Conservation (phyloP, 2,329 filamentous ascomycete genomes). For the Sporothrix humicola region DNA sequence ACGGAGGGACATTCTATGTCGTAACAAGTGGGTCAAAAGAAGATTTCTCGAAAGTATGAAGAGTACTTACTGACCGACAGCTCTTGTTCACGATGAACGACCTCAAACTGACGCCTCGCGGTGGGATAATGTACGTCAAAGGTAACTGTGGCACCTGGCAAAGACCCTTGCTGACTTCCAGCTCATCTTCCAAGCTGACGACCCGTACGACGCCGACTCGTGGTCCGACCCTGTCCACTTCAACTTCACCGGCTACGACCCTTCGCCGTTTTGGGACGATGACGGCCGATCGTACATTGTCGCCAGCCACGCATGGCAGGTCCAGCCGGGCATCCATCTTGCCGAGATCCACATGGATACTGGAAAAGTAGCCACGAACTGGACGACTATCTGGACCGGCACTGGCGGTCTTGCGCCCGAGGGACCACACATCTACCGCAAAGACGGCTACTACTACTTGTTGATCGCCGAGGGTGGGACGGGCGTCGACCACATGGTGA, state of each 20-base stretch:
- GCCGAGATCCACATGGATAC: constrained; percentile 50
- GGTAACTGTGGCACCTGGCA: no score
- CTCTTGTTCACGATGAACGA: constrained; percentile 47
- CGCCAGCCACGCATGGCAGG: constrained; percentile 48
- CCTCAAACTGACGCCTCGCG: constrained; percentile 44
- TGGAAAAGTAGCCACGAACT: constrained; percentile 46
- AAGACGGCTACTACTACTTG: constrained; percentile 59
- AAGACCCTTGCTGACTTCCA: constrained; percentile 33
- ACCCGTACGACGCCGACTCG: constrained; percentile 50
- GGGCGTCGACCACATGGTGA: constrained; percentile 55
- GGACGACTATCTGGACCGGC: constrained; percentile 55
- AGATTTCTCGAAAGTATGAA: not conserved
- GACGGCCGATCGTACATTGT: constrained; percentile 60
- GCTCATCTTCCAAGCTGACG: constrained; percentile 53
- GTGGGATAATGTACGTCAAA: constrained; percentile 47
- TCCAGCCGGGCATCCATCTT: constrained; percentile 49
- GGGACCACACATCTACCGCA: constrained; percentile 60
- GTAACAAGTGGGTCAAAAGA: constrained; percentile 38
- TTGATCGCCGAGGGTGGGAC: constrained; percentile 62
- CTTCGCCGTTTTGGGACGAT: constrained; percentile 61
- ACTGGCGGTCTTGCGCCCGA: constrained; percentile 54
- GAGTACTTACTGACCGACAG: constrained; percentile 3
- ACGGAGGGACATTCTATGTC: constrained; percentile 44
- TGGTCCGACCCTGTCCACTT: constrained; percentile 59
- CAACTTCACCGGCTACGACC: constrained; percentile 59